Percentiles rank a stretch among this genome's conserved stretches.
These are phyloP conservation scores for Tinospora cordifolia DNA, from an alignment of 164 flowering plant genomes.

Conservation along the genomic window DNA sequence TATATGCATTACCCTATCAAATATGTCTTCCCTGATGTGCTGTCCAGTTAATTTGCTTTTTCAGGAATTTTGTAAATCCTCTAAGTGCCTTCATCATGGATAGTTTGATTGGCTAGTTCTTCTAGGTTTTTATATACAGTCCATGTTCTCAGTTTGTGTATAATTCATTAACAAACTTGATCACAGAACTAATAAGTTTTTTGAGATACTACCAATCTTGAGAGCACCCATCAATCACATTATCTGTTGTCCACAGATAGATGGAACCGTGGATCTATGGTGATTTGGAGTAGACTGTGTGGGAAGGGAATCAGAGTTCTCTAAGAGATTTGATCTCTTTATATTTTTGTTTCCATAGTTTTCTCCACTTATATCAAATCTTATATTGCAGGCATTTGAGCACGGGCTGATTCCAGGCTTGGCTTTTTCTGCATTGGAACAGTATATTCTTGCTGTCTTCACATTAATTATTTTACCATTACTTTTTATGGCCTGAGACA, in stretches of 20 bases:
- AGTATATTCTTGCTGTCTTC: constrained; percentile 39
- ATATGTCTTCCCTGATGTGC: no score
- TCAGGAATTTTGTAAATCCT: no score
- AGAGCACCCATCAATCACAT: background rate
- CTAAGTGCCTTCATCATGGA: no score
- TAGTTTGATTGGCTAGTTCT: no score
- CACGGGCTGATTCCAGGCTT: constrained; percentile 84
- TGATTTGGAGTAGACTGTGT: background rate
- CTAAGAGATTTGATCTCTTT: background rate
- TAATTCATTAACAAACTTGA: no score
- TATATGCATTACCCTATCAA: no score
- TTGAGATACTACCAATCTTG: background rate
- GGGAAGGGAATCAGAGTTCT: background rate
- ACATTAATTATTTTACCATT: background rate
- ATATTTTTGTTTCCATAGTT: background rate
- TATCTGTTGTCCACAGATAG: background rate
- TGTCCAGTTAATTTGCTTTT: no score
- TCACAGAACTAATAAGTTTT: no score
- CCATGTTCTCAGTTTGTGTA: no score
- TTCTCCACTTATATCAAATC: constrained; percentile 1
- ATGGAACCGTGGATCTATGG: background rate
- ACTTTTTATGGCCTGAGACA: background rate
- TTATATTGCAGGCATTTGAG: constrained; percentile 67
- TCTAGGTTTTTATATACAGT: no score
- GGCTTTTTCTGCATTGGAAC: constrained; percentile 77